Conservation (phyloP, 139 green algal species). For the Haematococcus lacustris region DNA sequence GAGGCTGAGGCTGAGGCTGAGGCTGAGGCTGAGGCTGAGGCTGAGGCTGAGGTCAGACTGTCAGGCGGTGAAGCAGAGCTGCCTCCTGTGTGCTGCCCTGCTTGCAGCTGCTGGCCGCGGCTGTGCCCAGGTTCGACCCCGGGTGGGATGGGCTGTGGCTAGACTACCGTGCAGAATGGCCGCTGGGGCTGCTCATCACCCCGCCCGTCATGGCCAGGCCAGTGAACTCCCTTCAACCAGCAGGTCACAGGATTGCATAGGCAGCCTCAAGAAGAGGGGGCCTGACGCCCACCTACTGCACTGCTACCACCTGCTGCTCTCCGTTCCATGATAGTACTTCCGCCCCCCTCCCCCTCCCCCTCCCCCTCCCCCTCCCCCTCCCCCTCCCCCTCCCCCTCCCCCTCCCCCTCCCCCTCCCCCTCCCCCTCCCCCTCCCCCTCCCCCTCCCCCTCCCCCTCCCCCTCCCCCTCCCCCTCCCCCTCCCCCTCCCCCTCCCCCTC, state of each 20-base stretch:
- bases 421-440: neutral
- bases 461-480: neutral
- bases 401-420: neutral
- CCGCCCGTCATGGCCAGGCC: conserved; percentile 10
- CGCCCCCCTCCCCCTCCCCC: too few species aligned
- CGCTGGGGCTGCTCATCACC: conserved; percentile 79
- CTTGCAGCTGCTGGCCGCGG: neutral
- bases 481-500: neutral
- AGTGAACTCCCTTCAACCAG: neutral
- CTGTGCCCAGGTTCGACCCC: conserved; percentile 52
- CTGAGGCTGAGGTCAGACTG: neutral
- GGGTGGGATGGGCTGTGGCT: conserved; percentile 74
- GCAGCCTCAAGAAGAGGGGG: neutral
- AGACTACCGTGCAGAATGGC: conserved; percentile 62
- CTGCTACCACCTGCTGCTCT: neutral
- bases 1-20: neutral
- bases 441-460: neutral
- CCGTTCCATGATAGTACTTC: neutral
- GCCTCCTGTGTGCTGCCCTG: neutral
- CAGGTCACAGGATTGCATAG: neutral
- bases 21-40: neutral
- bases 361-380: neutral
- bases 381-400: neutral
- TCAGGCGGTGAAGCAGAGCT: neutral
- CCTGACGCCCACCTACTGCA: neutral